Base-by-base conservation (phyloP, 208 protist genomes). In the Tritrichomonas foetus region DNA sequence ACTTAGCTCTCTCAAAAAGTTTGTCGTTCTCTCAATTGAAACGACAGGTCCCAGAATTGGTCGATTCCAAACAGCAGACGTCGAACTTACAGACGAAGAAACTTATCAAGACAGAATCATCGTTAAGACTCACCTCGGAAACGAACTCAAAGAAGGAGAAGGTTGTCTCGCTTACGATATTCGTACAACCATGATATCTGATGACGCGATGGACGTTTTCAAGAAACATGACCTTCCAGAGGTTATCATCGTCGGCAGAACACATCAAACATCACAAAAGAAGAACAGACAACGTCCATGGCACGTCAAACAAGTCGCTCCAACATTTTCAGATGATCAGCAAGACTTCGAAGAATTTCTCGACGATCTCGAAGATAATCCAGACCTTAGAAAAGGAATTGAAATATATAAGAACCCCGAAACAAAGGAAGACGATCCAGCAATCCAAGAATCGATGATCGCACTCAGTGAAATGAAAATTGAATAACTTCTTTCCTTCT, bases 341-440 rank as follows among this genome's bases (percentile, higher is more conserved):
- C 47, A 89, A 57, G 78, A 89, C 1, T 89, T 89, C 78, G 78
- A 89, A 36, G 47, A 89, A 16, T 89, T 89, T 47, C 44, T 89
- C 13, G 78, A 89, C 39, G 78, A 89, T 2, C 20, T 89, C 0
- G 78, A 89, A 57, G 47, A 89, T 39, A 36, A 89, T 39, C 20
- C 44, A 49, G 78, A 89, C 33, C 41, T 61, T 16, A 53, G 78
- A 57, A 25, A 89, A 39, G 47, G 44, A n/a, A 36, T 89, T 47
- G 41, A 53, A 20, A 89, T 89, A 14, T 89, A 89, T 47, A 53
- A 57, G 47, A 89, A 89, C 47, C 47, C 41, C 33, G 47, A 89
- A 20, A 36, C 47, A 61, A 5, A 5, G 11, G 16, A 61, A 22
- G 16, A 61, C 16, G 53, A 61, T 61, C 53, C 53, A 22, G 53